These are phyloP conservation scores for Cadophora malorum DNA, from an alignment of 2,329 filamentous ascomycete species.

Conservation along the genomic window DNA sequence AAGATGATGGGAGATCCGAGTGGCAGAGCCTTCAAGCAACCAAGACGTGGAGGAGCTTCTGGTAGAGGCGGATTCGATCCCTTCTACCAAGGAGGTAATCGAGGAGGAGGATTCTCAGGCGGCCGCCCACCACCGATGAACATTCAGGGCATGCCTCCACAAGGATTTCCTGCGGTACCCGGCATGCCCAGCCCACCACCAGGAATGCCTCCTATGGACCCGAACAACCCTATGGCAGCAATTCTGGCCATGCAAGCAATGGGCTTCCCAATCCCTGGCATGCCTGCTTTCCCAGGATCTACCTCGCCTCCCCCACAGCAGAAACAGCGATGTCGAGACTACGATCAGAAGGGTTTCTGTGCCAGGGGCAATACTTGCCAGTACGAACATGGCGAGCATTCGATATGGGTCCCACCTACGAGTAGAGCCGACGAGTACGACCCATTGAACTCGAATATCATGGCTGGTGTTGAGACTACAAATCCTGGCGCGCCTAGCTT, in stretches of 20 bases:
- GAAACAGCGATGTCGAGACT: constrained; percentile 66
- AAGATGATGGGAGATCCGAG: constrained; percentile 42
- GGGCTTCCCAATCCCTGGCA: constrained; percentile 54
- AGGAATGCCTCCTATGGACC: constrained; percentile 59
- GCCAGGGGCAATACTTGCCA: constrained; percentile 69
- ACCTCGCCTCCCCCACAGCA: constrained; percentile 33
- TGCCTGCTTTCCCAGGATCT: constrained; percentile 45
- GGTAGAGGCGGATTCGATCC: constrained; percentile 49
- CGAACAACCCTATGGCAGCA: constrained; percentile 65
- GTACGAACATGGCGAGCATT: constrained; percentile 70
- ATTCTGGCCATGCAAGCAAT: constrained; percentile 67
- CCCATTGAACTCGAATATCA: constrained; percentile 58
- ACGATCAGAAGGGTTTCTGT: constrained; percentile 76
- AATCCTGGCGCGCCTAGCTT: constrained; percentile 17
- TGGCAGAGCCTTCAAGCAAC: constrained; percentile 63
- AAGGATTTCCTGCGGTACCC: constrained; percentile 35
- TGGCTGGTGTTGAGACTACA: constrained; percentile 38
- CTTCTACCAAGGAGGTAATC: constrained; percentile 42
- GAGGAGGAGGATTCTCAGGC: constrained; percentile 35
- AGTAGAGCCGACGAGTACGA: constrained; percentile 58
- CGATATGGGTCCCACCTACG: constrained; percentile 48
- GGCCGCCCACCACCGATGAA: constrained; percentile 35
- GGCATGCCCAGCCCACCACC: constrained; percentile 41
- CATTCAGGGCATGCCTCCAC: constrained; percentile 33
- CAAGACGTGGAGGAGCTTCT: constrained; percentile 56